Base-by-base conservation (phyloP, 2,329 filamentous ascomycete species). In the Fusarium drepaniforme region DNA sequence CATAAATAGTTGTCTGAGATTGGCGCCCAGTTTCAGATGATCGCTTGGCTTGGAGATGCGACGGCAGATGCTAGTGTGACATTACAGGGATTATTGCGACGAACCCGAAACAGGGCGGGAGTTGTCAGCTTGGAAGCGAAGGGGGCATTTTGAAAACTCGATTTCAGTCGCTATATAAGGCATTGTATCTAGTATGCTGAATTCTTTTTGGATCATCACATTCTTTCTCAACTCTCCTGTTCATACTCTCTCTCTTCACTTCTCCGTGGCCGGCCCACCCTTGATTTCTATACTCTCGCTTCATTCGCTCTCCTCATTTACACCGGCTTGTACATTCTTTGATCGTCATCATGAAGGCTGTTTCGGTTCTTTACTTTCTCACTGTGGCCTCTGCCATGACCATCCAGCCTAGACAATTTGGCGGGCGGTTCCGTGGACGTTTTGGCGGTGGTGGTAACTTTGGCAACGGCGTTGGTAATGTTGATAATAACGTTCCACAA, bases 21-120 rank as follows among this genome's bases (percentile, higher is more conserved):
- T 70, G 66, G 64, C 64, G 64, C 68, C 42, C 9, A 15, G 68
- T 70, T 63, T 70, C 68, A 67, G 68, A 64, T 70, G 42, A 18
- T 70, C 64, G 68, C 59, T 70, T 70, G 59, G 68, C 35, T 64
- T 33, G 59, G 56, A 67, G 64, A 67, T 67, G 68, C 30, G 25
- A 59, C 59, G 28, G n/a, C 11, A 46, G 42, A 59, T 62, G 37
- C 33, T 60, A 25, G 64, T 70, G 68, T 66, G 64, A 66, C 64
- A 12, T 46, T 9, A 23, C 37, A 61, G 61, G 68, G 64, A 53
- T 46, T 3, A 51, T 67, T 64, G 51, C 64, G 68, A 70, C 68
- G 64, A 67, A 60, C 60, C 42, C 57, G 68, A 70, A 67, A 70
- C 68, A 44, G 35, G 38, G 37, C 44, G 9, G 21, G 28, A 53